These are phyloP conservation scores for Beauveria varroae DNA, from an alignment of 2,329 filamentous ascomycete species.

Conservation along the genomic window DNA sequence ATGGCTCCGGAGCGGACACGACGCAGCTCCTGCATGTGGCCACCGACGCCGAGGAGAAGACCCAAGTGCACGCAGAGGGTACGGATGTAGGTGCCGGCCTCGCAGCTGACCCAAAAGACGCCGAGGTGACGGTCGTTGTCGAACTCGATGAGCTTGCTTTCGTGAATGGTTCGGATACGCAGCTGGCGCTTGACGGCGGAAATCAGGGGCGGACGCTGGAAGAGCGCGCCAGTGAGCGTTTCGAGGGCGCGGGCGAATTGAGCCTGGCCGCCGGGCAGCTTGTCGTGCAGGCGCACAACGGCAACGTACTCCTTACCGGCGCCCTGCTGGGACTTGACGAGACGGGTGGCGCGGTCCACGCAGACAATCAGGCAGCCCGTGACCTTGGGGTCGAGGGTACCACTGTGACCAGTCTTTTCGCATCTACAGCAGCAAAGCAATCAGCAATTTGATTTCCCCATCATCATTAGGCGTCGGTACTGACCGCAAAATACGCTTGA, in stretches of 20 bases:
- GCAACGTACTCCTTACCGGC: slow-evolving; percentile 99
- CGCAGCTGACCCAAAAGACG: slow-evolving; percentile 99
- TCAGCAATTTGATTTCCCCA: background rate
- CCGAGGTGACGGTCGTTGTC: slow-evolving; percentile 96
- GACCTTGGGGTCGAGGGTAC: slow-evolving; percentile 96
- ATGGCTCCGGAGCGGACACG: slow-evolving; percentile 91
- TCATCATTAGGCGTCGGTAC: slow-evolving; percentile 16
- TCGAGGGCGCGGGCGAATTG: slow-evolving; percentile 92
- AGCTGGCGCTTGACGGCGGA: slow-evolving; percentile 98
- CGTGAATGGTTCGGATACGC: slow-evolving; percentile 95
- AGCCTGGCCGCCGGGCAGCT: slow-evolving; percentile 84
- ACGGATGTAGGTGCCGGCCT: slow-evolving; percentile 95
- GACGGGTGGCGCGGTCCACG: slow-evolving; percentile 91
- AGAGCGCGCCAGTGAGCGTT: slow-evolving; percentile 91
- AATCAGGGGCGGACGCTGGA: slow-evolving; percentile 86
- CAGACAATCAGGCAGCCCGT: slow-evolving; percentile 93
- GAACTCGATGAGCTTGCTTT: slow-evolving; percentile 94
- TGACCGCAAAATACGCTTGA: slow-evolving; percentile 92
- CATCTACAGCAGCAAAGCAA: slow-evolving; percentile 20
- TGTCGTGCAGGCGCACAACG: slow-evolving; percentile 91
- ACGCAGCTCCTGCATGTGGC: slow-evolving; percentile 96
- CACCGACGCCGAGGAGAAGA: slow-evolving; percentile 69
- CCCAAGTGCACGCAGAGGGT: slow-evolving; percentile 94
- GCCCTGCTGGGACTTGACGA: slow-evolving; percentile 98
- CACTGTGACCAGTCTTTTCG: slow-evolving; percentile 97